Evolutionary conservation across 768 basidiomycete genomes (phyloP), one percentile per base, ranked within the genome.

Genomic region (Macrolepiota albuminosa): DNA sequence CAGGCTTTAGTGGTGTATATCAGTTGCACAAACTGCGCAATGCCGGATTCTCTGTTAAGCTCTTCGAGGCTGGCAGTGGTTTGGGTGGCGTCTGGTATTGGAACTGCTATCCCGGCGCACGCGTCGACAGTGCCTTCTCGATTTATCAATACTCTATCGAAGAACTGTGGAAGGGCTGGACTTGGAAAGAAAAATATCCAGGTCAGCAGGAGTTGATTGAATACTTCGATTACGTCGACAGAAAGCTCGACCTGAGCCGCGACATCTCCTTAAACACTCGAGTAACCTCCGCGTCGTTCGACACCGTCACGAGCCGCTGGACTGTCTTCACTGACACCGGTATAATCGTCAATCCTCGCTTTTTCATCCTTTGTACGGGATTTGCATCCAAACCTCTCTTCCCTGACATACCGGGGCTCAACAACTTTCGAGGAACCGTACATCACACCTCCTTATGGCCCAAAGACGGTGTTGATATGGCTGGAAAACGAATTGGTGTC

Each of bases 341-440:
- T 4, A 45, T 36, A 1, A 62, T 62, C 31, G 57, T 66, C 9
- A 63, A 56, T 6, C 55, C 70, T 3, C 68, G 64, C 11, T 67
- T 66, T 61, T 61, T 71, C 31, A 40, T 67, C n/a, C 63, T 69
- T 16, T 67, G 66, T 43, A 68, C 68, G 9, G 70, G 70, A 9
- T 66, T 68, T 9, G 49, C 49, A 50, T 34, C 49, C 33, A 50
- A 50, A 50, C 49, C 33, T 50, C 49, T 48, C 67, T 69, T 51
- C 34, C 50, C 50, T 3, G 37, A 59, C 2, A 57, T 63, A 52
- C 54, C 57, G 18, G 68, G 69, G 7, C 59, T 71, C 6, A 61
- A 61, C 29, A 64, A 59, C 11, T 71, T 71, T 61, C 54, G 67
- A 55, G 70, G 70, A 0, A 56, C 55, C 21, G 45, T 62, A n/a